A percentile compares a stretch with the other conserved stretches of the same genome.
These are phyloP conservation scores for Panicum virgatum DNA, from an alignment of 202 grass and related monocot species.

Conservation along the genomic window DNA sequence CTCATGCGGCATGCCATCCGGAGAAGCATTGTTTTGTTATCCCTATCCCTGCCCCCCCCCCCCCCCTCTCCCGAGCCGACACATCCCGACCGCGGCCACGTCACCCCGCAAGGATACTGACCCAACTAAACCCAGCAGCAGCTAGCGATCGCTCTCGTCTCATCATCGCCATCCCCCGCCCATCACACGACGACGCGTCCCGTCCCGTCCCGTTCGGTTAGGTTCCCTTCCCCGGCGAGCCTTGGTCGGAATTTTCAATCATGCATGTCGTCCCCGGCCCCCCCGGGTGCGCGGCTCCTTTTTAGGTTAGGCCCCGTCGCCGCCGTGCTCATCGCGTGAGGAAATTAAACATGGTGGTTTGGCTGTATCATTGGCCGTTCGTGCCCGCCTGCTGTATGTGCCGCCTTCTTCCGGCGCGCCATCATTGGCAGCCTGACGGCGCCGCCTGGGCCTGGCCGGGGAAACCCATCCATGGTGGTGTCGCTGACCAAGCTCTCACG, in stretches of 20 bases:
- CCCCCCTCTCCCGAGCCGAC: background rate
- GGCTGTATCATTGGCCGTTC: background rate
- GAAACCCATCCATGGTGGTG: background rate
- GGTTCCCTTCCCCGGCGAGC: too few relatives aligned
- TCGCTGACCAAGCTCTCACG: background rate
- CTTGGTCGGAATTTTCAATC: conserved; percentile 36
- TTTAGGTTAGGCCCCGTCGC: background rate
- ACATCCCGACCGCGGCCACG: background rate
- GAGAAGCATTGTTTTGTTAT: background rate
- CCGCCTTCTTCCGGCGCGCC: conserved; percentile 19
- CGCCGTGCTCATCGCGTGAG: background rate
- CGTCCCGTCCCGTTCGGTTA: too few relatives aligned
- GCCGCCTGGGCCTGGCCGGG: too few relatives aligned
- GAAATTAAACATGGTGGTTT: background rate
- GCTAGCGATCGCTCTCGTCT: background rate
- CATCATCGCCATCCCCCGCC: background rate
- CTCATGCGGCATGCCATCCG: background rate
- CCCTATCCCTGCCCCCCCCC: background rate
- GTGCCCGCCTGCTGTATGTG: background rate
- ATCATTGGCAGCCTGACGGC: conserved; percentile 5
- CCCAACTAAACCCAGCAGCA: background rate
- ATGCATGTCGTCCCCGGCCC: too few relatives aligned
- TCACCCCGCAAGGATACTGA: background rate
- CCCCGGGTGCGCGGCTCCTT: background rate
- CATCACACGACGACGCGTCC: background rate